A percentile compares a stretch with the other conserved stretches of the same genome.
These are phyloP conservation scores for Yamadazyma triangularis DNA, from an alignment of 1,139 yeast genomes.

Conservation along the genomic window DNA sequence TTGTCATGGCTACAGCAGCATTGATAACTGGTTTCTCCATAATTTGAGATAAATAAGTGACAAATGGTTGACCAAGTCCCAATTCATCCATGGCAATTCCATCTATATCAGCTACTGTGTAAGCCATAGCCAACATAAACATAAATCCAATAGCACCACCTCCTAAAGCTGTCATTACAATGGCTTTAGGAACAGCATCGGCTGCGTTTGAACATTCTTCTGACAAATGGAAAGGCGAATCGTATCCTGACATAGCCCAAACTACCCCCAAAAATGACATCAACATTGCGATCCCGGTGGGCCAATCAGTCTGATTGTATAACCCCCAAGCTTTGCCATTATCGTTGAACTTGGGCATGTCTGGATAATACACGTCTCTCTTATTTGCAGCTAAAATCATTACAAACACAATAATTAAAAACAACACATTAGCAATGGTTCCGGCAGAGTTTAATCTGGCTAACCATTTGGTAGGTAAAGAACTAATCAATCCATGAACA, in stretches of 20 bases:
- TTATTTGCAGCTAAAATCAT: conserved; percentile 54
- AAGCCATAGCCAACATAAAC: conserved; percentile 62
- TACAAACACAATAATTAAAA: conserved; percentile 52
- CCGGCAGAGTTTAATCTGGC: conserved; percentile 54
- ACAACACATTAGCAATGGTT: conserved; percentile 46
- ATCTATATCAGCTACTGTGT: conserved; percentile 53
- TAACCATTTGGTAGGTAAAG: conserved; percentile 51
- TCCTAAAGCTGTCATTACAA: conserved; percentile 55
- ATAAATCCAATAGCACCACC: conserved; percentile 64
- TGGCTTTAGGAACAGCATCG: conserved; percentile 64
- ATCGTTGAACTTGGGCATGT: conserved; percentile 45
- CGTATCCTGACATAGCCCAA: conserved; percentile 78
- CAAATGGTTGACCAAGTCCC: conserved; percentile 65
- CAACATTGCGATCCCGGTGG: conserved; percentile 57
- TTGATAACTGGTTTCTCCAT: conserved; percentile 41
- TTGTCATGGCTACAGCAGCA: conserved; percentile 56
- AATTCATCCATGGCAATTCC: conserved; percentile 46
- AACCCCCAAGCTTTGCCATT: conserved; percentile 54
- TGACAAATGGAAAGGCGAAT: conserved; percentile 68
- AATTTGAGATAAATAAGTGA: conserved; percentile 52
- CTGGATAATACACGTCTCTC: conserved; percentile 25
- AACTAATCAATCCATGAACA: conserved; percentile 46
- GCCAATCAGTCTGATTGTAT: conserved; percentile 63
- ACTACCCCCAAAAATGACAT: conserved; percentile 62
- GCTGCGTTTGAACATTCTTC: conserved; percentile 69